Base-by-base conservation (phyloP, 305 asterid genomes). In the Salvia sclarea region DNA sequence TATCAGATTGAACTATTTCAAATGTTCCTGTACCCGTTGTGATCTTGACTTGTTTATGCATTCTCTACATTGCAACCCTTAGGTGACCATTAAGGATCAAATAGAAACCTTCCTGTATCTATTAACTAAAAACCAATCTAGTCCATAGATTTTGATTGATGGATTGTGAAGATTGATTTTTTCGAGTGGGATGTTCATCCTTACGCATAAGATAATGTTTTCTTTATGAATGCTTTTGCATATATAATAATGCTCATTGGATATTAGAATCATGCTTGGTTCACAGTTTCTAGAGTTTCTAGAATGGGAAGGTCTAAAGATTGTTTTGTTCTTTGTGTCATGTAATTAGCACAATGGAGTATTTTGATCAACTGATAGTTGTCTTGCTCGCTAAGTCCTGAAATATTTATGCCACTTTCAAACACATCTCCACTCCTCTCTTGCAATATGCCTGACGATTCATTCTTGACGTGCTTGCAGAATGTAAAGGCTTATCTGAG, bases 401-500 rank as follows among this genome's bases (percentile, higher is more conserved):
- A 65, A 28, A 45, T 14, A 40, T 66, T 24, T 22, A 44, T 37
- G 14, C 61, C 24, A 28, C 49, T 40, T 33, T 38, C 31, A 61
- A 63, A 44, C 17, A 41, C 55, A 38, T 44, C 12, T 24, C 18
- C 49, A 13, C 49, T 38, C 61, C 64, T 66, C 66, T 20, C 7
- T 52, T 58, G 68, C 44, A 11, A 17, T 22, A 41, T 60, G 20
- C 20, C 13, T 60, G 49, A 60, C 7, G 6, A 20, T 52, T 13
- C 25, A 33, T 75, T 47, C 28, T 50, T 69, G 68, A 31, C 52
- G 58, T 67, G 56, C 63, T 65, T 79, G 59, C 96, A 94, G 99
- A 94, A 83, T 80, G 88, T 94, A 41, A 94, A 94, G 79, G 91
- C 98, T 4, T 85, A 85, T 77, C 76, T 94, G 69, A 85, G 99